Evolutionary conservation across 257 asterid species (phyloP).

Genomic region (Solanum lignicaule): DNA sequence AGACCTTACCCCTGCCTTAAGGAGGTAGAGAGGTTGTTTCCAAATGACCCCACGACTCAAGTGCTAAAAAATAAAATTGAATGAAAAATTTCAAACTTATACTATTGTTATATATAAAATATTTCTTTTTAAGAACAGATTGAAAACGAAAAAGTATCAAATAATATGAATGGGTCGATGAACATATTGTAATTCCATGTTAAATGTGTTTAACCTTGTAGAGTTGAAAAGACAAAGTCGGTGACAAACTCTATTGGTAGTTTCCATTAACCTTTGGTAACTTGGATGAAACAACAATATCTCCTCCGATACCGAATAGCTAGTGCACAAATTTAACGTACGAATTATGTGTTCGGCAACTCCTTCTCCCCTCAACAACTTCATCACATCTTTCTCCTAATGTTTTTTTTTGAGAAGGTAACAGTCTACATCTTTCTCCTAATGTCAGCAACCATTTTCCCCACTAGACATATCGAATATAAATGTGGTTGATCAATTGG

Average conservation of each 20-base stretch:
- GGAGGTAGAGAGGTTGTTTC: too few species aligned
- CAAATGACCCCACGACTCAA: too few species aligned
- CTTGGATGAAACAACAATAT: constrained; percentile 20
- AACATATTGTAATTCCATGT: too few species aligned
- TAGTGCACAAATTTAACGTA: constrained; percentile 24
- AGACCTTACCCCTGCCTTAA: too few species aligned
- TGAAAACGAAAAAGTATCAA: not conserved
- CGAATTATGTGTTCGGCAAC: constrained; percentile 43
- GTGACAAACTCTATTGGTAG: constrained; percentile 25
- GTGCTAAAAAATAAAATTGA: too few species aligned
- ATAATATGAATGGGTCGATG: not conserved
- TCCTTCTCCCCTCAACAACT: not conserved
- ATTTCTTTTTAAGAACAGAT: not conserved
- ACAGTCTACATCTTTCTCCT: too few species aligned
- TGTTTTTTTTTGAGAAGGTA: not conserved
- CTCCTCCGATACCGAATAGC: constrained; percentile 11
- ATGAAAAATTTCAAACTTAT: too few species aligned
- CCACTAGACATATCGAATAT: constrained; percentile 39
- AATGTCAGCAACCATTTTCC: constrained; percentile 39
- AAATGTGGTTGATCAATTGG: not conserved
- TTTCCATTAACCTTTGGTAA: constrained; percentile 30
- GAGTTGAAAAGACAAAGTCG: constrained; percentile 27
- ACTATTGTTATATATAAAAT: too few species aligned
- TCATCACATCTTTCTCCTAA: constrained; percentile 8
- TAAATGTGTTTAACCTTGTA: constrained; percentile 27